phyloP scores from a whole-genome alignment of 768 basidiomycete genomes.

The Lactifluus echinatus region DNA sequence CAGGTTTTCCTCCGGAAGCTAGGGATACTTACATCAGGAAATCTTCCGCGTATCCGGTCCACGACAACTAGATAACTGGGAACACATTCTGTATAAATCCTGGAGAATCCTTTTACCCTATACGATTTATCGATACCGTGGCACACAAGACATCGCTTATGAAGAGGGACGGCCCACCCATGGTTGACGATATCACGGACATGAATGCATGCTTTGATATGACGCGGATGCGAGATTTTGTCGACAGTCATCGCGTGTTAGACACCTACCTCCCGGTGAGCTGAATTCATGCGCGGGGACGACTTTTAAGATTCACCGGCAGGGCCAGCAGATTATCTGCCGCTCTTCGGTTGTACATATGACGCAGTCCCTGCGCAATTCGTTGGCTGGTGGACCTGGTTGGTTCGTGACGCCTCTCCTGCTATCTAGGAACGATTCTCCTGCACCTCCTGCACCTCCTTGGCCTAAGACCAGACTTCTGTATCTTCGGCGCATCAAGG shows the following conservation, averaged over 20 bases:
- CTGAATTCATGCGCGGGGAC: background rate
- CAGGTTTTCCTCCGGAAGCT: too few species aligned
- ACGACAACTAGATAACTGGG: too few species aligned
- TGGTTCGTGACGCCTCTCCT: conserved; percentile 46
- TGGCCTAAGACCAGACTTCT: conserved; percentile 28
- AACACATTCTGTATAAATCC: too few species aligned
- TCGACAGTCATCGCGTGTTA: conserved; percentile 55
- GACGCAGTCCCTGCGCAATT: too few species aligned
- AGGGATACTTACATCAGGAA: too few species aligned
- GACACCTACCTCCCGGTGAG: conserved; percentile 25
- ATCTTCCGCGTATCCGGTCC: too few species aligned
- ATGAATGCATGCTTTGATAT: conserved; percentile 50
- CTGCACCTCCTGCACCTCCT: conserved; percentile 21
- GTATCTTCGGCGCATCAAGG: conserved; percentile 43
- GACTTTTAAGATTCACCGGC: conserved; percentile 42
- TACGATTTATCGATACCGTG: background rate
- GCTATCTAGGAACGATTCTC: conserved; percentile 29
- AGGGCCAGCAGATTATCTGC: conserved; percentile 81
- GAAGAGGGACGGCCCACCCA: too few species aligned
- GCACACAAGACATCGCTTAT: background rate
- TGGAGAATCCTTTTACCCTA: conserved; percentile 48
- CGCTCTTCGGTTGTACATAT: conserved; percentile 61
- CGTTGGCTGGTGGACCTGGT: too few species aligned
- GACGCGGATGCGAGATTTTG: conserved; percentile 49
- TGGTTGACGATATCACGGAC: conserved; percentile 54